Evolutionary conservation across 495 filamentous ascomycete species (phyloP), one percentile per base, ranked within the genome.

Genomic region (Venustampulla echinocandica): DNA sequence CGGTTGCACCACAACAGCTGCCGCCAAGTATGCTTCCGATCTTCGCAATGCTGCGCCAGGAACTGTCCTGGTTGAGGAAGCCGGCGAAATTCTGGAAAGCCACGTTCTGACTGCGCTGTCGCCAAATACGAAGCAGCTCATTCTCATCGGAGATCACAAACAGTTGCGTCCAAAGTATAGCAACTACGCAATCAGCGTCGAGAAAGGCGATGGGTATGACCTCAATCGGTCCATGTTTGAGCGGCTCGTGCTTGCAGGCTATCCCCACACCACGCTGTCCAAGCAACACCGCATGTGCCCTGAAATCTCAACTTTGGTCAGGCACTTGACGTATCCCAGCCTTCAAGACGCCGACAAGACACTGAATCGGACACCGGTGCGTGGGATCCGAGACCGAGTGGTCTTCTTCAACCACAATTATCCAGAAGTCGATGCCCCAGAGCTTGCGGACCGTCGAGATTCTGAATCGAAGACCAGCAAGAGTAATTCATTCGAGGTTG

Each of bases 81-180:
- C 85, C 2, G 85, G 85, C 5, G 85, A 92, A 53, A 84, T 89
- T 19, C 60, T 89, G 1, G 85, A 92, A 55, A 74, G 69, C 18
- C 80, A 90, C 54, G 67, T 88, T 27, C 58, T 90, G 0, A 80
- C 83, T 0, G 75, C 82, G 0, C 54, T 92, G 20, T 59, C 64
- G 0, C 60, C 74, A 0, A 59, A 70, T 0, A 81, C 80, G 10
- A 74, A 85, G 52, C 82, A 89, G 24, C 54, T 86, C 2, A 67
- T 87, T 6, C 60, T 89, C 10, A 89, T 89, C 27, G 86, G 86
- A 2, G 86, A 92, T 50, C 84, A 90, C 52, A 71, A 81, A 50
- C 85, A 92, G 46, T 69, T 92, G 2, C 71, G 85, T 3, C 86
- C 85, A 17, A 58, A 55, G 35, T 78, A 80, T 48, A 81, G 79